Base-by-base conservation (phyloP, 2,329 filamentous ascomycete species). In the Trichoderma polysporum region DNA sequence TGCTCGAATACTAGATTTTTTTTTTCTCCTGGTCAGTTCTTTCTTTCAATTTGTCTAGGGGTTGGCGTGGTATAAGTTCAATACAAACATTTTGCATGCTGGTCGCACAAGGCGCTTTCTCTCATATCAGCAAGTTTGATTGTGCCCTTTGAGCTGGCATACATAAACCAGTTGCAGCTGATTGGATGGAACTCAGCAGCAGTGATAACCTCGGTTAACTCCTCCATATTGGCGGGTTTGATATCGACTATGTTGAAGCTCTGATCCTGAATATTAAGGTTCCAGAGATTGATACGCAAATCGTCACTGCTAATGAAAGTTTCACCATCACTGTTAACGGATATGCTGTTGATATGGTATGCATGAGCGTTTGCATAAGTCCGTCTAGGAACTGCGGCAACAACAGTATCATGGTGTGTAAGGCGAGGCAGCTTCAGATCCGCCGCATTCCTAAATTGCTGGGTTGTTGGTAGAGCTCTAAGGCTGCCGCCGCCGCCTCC, bases 201-300 rank as follows among this genome's bases (percentile, higher is more conserved):
- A 13, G 95, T 99, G 76, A 99, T 98, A 73, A 99, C 95, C 80
- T 99, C 95, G 0, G 95, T 99, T 71, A 99, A 85, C 83, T 99
- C 95, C 81, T 99, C 95, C 95, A 99, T 99, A 79, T 99, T 99
- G 47, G 95, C 95, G 9, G 95, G 95, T 81, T 99, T 99, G 85
- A 99, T 99, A 79, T 99, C 95, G 69, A 99, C 95, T 77, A 99
- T 99, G 82, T 99, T 99, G 87, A 99, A 99, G 83, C 95, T 98
- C 82, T 98, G 94, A 74, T 98, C 94, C 79, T 99, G 95, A 70
- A 99, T 99, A 80, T 98, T 98, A 73, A 98, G 85, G 78, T 99
- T 98, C 95, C 95, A 99, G 66, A 99, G 84, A 79, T 99, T 99
- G 84, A 99, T 97, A 70, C 95, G 90, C 70, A 99, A 83, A 78